phyloP scores from a whole-genome alignment of 441 rosid genomes.

The Syzygium malaccense region DNA sequence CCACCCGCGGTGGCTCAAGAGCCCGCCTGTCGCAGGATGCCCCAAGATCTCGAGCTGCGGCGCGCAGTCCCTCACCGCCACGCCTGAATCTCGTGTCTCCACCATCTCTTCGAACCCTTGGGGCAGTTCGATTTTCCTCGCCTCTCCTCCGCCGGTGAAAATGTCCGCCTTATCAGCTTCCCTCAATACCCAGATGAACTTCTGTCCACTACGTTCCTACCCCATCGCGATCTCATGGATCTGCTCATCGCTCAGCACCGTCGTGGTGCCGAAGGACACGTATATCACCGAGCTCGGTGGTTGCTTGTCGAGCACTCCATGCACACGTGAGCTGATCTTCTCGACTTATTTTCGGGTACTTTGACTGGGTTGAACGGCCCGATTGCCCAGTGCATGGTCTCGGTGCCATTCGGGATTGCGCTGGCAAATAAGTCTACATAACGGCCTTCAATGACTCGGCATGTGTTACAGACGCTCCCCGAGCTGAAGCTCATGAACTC shows the following conservation, averaged over 20 bases:
- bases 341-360: not conserved
- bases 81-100: not conserved
- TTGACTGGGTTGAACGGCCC: conserved; percentile 26
- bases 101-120: not conserved
- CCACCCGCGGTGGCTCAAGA: not conserved
- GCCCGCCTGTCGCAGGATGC: not conserved
- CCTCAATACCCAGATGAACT: not conserved
- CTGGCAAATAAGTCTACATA: conserved; percentile 24
- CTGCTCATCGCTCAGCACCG: not conserved
- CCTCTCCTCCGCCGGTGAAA: not conserved
- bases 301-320: not conserved
- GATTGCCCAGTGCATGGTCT: conserved; percentile 26
- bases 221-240: not conserved
- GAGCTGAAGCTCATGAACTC: not conserved
- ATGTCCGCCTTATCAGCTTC: not conserved
- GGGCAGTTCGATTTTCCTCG: not conserved
- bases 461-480: conserved; percentile 33
- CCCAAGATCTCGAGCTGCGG: not conserved
- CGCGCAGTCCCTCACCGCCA: not conserved
- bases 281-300: not conserved
- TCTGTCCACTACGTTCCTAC: not conserved
- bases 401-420: not conserved
- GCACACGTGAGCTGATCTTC: not conserved
- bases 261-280: not conserved
- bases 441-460: conserved; percentile 23